These are phyloP conservation scores for Scalesia atractyloides DNA, from an alignment of 129 eudicot species.

Conservation along the genomic window DNA sequence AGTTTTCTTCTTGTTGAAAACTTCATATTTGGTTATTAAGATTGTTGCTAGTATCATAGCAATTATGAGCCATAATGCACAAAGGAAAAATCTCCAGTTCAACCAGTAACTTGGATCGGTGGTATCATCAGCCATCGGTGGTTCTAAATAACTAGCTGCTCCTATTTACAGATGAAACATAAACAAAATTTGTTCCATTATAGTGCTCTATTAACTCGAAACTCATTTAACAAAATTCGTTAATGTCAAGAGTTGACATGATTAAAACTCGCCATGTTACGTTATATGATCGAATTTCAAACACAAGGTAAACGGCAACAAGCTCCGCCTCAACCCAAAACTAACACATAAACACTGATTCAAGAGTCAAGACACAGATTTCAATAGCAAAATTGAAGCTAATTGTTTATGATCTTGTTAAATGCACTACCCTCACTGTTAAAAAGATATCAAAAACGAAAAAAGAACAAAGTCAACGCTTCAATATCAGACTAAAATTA, in stretches of 20 bases:
- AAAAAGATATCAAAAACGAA: not conserved
- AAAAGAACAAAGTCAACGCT: no score
- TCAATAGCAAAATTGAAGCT: not conserved
- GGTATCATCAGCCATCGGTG: conserved; percentile 50
- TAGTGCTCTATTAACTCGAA: not conserved
- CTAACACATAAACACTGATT: not conserved
- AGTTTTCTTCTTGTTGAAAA: conserved; percentile 35
- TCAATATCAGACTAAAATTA: not conserved
- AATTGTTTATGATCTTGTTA: not conserved
- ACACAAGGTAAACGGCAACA: no score
- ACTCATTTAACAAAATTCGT: not conserved
- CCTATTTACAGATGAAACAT: conserved; percentile 15
- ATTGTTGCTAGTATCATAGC: conserved; percentile 40
- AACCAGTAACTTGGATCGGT: conserved; percentile 73
- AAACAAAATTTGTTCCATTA: not conserved
- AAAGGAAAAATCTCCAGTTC: conserved; percentile 86
- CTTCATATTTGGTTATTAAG: conserved; percentile 66
- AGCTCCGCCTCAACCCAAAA: no score
- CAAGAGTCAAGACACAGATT: not conserved
- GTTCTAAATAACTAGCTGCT: conserved; percentile 30
- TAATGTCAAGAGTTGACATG: not conserved
- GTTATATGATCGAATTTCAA: not conserved
- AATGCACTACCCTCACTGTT: not conserved
- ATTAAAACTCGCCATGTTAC: not conserved
- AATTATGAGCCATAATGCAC: conserved; percentile 66